Base-by-base conservation (phyloP, 768 basidiomycete genomes). In the Cystobasidium ongulense region DNA sequence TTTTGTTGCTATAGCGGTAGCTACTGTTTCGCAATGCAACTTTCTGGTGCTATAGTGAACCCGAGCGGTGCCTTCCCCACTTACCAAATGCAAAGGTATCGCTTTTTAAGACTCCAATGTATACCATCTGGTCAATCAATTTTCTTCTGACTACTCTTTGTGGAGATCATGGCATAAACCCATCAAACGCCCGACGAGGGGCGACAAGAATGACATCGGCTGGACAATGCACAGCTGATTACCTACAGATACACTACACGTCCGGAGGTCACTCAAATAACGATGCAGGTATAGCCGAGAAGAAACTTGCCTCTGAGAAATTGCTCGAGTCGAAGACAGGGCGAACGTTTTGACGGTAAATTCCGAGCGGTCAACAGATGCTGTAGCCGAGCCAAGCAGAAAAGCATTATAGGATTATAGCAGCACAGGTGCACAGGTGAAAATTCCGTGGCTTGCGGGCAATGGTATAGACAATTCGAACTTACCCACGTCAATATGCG, bases 21-120 rank as follows among this genome's bases (percentile, higher is more conserved):
- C n/a, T n/a, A n/a, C n/a, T n/a, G n/a, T n/a, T n/a, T n/a, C n/a
- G n/a, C n/a, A 41, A 41, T 41, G 8, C 39, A 41, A 41, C 18
- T 46, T 71, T 35, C 33, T 27, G 23, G 68, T 71, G 21, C 68
- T 53, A 8, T 71, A 53, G 68, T 71, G 68, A 8, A 10, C 57
- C 29, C 10, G 52, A 7, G 5, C n/a, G 7, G 39, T 7, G 17
- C n/a, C 52, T 7, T n/a, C 13, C 13, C n/a, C 13, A n/a, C n/a
- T n/a, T n/a, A n/a, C n/a, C n/a, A n/a, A n/a, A n/a, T n/a, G n/a
- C n/a, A n/a, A n/a, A 7, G 8, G 39, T 41, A 8, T 7, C 7
- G 39, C 8, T 8, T n/a, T n/a, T 7, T 7, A 7, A 41, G 39
- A 41, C 18, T 8, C 18, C 18, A 41, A 18, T 41, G 18, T 41